A percentile compares a stretch with the other conserved stretches of the same genome.
phyloP scores from a whole-genome alignment of 2,329 filamentous ascomycete species.

The Colletotrichum sp. region DNA sequence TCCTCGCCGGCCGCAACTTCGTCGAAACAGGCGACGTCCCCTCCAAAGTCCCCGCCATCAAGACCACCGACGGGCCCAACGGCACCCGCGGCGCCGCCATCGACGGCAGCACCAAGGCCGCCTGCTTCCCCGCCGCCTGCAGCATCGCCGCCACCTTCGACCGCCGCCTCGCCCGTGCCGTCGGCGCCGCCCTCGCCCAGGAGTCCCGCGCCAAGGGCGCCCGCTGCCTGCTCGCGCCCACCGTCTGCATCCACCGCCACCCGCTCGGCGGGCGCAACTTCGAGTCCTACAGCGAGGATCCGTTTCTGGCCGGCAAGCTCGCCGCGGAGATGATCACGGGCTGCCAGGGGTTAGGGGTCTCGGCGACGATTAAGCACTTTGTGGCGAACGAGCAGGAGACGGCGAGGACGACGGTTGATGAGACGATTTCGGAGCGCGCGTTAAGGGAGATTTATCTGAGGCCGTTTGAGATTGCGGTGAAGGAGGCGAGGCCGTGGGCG shows the following conservation, averaged over 20 bases:
- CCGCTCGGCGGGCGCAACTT: slow-evolving; percentile 68
- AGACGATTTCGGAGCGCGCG: slow-evolving; percentile 29
- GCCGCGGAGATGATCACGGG: slow-evolving; percentile 71
- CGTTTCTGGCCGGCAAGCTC: slow-evolving; percentile 68
- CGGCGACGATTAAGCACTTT: slow-evolving; percentile 63
- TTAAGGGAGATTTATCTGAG: slow-evolving; percentile 34
- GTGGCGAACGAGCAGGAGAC: slow-evolving; percentile 35
- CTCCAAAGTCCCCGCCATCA: slow-evolving; percentile 14
- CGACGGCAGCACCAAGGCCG: slow-evolving; percentile 16
- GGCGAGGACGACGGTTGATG: slow-evolving; percentile 42
- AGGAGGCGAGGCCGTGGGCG: slow-evolving; percentile 28
- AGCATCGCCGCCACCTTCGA: slow-evolving; percentile 78
- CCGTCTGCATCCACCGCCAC: slow-evolving; percentile 65
- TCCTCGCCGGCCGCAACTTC: slow-evolving; percentile 19
- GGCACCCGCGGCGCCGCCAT: slow-evolving; percentile 21
- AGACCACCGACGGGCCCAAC: slow-evolving; percentile 19
- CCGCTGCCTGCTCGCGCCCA: slow-evolving; percentile 64
- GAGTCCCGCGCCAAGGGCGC: slow-evolving; percentile 77
- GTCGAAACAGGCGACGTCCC: slow-evolving; percentile 11
- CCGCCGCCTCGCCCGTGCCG: slow-evolving; percentile 66
- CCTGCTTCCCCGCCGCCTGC: slow-evolving; percentile 69
- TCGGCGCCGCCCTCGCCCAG: slow-evolving; percentile 72
- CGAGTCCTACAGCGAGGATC: slow-evolving; percentile 68
- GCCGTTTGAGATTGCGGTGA: slow-evolving; percentile 32
- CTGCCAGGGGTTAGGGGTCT: slow-evolving; percentile 71